Evolutionary conservation across 768 basidiomycete species (phyloP), one percentile per base, ranked within the genome.

Genomic region (Tylopilus intermedius): DNA sequence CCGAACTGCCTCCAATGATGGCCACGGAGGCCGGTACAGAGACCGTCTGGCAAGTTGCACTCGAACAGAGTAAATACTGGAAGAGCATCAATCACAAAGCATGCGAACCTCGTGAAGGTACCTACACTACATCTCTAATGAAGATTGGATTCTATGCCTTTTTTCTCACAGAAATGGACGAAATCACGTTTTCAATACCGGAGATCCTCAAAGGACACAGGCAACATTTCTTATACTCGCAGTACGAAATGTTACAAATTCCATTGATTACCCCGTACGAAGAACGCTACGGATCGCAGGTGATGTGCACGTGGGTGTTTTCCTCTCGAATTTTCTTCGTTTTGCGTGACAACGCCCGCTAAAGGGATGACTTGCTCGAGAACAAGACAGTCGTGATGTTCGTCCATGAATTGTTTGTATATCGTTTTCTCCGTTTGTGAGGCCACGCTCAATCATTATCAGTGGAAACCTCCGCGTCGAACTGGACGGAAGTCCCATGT

Each of bases 61-160:
- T 79, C 58, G 82, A 91, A 47, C 95, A 97, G 67, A 88, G 86
- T 63, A 87, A 85, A 66, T 88, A 88, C 65, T 99, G 96, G 96
- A 92, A 86, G 67, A 84, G 73, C 61, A 78, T 98, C 35, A 83
- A 88, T 60, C 85, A 86, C 0, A 90, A 87, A 68, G 76, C 83
- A 9, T 87, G 86, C 59, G 90, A 94, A 66, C 90, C 91, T 14
- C 78, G 79, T 47, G 86, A 90, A 72, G 84, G 94, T 89, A 60
- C 51, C 50, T 47, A 27, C n/a, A 38, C 26, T 27, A 22, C 47
- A 33, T 41, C 49, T 40, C 30, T 11, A 38, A 22, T 10, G 7
- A 3, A 5, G 14, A 4, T 42, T 30, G n/a, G 27, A 27, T 39
- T 48, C 26, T 3, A 47, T 39, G 47, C 46, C 7, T 21, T 38